These are phyloP conservation scores for Lachancea waltii DNA, from an alignment of 805 yeast genomes.

Conservation along the genomic window DNA sequence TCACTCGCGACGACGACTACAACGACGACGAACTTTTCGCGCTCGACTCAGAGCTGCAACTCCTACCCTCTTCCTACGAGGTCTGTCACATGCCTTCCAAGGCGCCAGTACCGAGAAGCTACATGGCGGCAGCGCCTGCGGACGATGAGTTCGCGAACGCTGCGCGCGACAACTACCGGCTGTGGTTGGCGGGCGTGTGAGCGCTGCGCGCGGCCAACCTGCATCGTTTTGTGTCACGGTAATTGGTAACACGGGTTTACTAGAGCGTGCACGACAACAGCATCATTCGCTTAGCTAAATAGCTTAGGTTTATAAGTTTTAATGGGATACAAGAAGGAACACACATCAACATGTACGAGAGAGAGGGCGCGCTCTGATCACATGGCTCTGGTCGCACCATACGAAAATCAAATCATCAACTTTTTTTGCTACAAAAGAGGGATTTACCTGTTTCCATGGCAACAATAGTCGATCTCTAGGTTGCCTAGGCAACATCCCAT, in stretches of 20 bases:
- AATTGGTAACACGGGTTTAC: background rate
- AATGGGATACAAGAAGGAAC: background rate
- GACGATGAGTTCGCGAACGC: conserved; percentile 20
- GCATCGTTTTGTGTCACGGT: background rate
- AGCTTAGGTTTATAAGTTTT: background rate
- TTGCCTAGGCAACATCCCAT: too few species aligned
- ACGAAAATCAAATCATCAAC: background rate
- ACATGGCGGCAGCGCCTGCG: conserved; percentile 1
- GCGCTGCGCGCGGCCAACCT: background rate
- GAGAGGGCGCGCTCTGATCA: background rate
- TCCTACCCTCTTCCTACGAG: conserved; percentile 3
- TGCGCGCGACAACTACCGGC: conserved; percentile 28
- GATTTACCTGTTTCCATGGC: too few species aligned
- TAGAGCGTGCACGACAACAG: background rate
- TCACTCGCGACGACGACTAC: conserved; percentile 4
- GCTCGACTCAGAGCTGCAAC: conserved; percentile 10
- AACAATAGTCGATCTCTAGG: too few species aligned
- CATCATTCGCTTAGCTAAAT: background rate
- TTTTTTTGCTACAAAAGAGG: too few species aligned
- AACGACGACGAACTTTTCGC: conserved; percentile 10
- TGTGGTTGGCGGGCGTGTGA: conserved; percentile 21
- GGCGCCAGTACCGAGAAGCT: conserved; percentile 8
- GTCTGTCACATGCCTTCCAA: conserved; percentile 3
- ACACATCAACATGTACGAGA: background rate
- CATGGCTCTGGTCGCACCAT: background rate